These are phyloP conservation scores for Onygenales sp. DNA, from an alignment of 2,329 filamentous ascomycete species.

Conservation along the genomic window DNA sequence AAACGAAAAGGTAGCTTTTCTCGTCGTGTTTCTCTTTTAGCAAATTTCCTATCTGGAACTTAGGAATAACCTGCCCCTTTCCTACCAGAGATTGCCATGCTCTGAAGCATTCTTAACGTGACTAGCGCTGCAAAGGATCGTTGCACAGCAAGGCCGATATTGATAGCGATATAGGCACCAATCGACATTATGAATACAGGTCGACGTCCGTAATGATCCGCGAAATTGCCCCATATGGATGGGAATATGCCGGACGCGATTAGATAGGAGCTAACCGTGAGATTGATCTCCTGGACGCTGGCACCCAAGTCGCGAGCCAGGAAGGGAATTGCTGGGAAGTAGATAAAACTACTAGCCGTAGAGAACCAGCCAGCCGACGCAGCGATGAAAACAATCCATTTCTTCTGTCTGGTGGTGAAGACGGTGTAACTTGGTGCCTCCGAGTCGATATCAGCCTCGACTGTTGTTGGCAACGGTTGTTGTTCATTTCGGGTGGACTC, in stretches of 20 bases:
- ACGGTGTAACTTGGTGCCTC: conserved; percentile 12
- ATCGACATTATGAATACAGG: conserved; percentile 21
- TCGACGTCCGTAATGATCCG: conserved; percentile 23
- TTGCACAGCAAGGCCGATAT: conserved; percentile 31
- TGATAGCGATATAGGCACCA: conserved; percentile 26
- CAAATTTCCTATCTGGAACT: background rate
- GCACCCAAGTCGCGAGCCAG: conserved; percentile 15
- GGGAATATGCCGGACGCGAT: conserved; percentile 22
- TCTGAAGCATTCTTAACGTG: conserved; percentile 28
- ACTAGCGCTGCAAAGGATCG: conserved; percentile 25
- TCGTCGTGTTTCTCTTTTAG: conserved; percentile 12
- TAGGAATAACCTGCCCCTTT: background rate
- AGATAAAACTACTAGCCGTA: conserved; percentile 10
- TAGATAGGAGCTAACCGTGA: conserved; percentile 23
- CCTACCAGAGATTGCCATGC: conserved; percentile 16
- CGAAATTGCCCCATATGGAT: conserved; percentile 21
- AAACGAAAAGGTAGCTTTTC: conserved; percentile 19
- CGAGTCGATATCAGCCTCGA: background rate
- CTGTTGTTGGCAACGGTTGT: background rate
- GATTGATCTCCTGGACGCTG: conserved; percentile 16
- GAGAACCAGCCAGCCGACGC: conserved; percentile 27
- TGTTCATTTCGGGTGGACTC: too few species aligned
- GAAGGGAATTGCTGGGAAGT: conserved; percentile 19
- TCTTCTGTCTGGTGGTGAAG: conserved; percentile 18
- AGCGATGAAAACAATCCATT: conserved; percentile 22